phyloP scores from a whole-genome alignment of 306 rosid species.

The Rubus idaeus region DNA sequence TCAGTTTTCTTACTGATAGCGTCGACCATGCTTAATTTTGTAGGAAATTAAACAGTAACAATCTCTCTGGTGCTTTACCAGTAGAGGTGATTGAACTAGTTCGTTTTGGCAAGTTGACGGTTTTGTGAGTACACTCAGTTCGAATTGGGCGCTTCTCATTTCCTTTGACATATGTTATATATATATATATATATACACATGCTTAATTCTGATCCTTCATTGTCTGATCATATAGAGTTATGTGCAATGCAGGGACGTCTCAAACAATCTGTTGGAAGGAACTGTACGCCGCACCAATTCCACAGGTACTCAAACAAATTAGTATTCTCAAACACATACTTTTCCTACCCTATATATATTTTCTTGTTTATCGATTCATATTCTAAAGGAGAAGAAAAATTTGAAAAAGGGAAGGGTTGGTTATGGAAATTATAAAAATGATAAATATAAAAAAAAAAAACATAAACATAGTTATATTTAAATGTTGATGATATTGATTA shows the following conservation, averaged over 20 bases:
- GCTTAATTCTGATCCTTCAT: not conserved
- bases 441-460: too few species aligned
- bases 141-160: not conserved
- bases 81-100: slow-evolving; percentile 23
- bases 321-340: not conserved
- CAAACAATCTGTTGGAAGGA: slow-evolving; percentile 16
- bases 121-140: slow-evolving; percentile 19
- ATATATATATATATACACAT: too few species aligned
- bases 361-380: not conserved
- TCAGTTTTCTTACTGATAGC: not conserved
- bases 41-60: slow-evolving; percentile 30
- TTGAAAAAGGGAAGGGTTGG: too few species aligned
- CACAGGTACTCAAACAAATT: not conserved
- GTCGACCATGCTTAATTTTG: not conserved
- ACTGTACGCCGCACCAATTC: not conserved
- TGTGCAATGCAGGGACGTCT: slow-evolving; percentile 14
- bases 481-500: too few species aligned
- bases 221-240: not conserved
- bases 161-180: not conserved
- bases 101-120: slow-evolving; percentile 16
- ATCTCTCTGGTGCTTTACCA: slow-evolving; percentile 23
- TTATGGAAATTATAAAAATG: too few species aligned
- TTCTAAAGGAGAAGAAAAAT: too few species aligned
- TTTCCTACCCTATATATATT: not conserved
- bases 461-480: too few species aligned